Percentiles rank a stretch among this genome's conserved stretches.
phyloP scores from a whole-genome alignment of 2,329 filamentous ascomycete genomes.

The Pseudocercospora crystallina region DNA sequence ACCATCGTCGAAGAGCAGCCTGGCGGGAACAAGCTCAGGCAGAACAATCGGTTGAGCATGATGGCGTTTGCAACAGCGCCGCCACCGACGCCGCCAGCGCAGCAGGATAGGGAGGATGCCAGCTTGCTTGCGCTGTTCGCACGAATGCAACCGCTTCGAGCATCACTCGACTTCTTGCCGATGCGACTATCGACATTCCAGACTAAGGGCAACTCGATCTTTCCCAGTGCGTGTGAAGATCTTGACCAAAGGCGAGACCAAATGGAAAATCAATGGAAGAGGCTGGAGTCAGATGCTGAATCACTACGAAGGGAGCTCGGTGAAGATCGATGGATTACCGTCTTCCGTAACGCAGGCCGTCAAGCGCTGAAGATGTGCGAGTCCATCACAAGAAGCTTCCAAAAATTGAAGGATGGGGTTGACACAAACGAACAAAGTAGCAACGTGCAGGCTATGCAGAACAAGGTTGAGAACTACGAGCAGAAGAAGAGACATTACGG shows the following conservation, averaged over 20 bases:
- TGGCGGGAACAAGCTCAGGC: constrained; percentile 44
- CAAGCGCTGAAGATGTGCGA: constrained; percentile 97
- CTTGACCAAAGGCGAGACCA: constrained; percentile 71
- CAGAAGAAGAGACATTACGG: constrained; percentile 93
- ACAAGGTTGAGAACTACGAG: constrained; percentile 90
- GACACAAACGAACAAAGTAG: constrained; percentile 73
- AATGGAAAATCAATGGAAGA: constrained; percentile 83
- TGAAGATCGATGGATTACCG: constrained; percentile 93
- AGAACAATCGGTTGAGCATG: constrained; percentile 69
- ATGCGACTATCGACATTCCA: constrained; percentile 91
- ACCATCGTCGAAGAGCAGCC: constrained; percentile 90
- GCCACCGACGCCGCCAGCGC: constrained; percentile 49
- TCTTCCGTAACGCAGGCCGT: constrained; percentile 87
- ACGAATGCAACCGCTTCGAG: constrained; percentile 88
- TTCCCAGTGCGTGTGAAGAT: constrained; percentile 89
- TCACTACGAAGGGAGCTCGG: constrained; percentile 84
- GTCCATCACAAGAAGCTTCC: constrained; percentile 83
- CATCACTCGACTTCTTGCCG: constrained; percentile 90
- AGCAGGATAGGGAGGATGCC: constrained; percentile 74
- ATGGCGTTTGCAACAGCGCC: constrained; percentile 56
- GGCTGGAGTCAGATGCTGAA: constrained; percentile 86
- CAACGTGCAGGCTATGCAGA: constrained; percentile 67
- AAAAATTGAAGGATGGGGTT: constrained; percentile 76
- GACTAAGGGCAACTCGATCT: constrained; percentile 70
- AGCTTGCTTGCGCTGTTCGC: constrained; percentile 88